Base-by-base conservation (phyloP, 2,329 filamentous ascomycete genomes). In the Diaporthe citri region DNA sequence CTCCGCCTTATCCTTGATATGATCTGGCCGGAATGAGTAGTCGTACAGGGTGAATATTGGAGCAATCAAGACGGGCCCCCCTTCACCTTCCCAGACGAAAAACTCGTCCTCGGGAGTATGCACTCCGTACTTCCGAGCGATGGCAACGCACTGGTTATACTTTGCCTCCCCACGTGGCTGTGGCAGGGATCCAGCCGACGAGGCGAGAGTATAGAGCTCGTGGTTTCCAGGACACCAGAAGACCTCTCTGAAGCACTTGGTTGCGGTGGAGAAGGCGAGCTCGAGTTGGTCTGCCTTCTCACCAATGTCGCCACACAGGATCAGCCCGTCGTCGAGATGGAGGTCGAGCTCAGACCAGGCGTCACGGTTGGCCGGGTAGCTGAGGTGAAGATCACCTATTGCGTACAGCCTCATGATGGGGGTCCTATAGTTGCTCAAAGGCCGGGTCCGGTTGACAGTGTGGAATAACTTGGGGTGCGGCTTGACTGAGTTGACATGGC, bases 1-100 rank as follows among this genome's bases (percentile, higher is more conserved):
- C 28, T 83, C 81, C 74, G 88, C 88, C 51, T 87, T 81, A 36
- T 83, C 81, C 60, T 69, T 74, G 12, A 91, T 85, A 60, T 88
- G 78, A 2, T 80, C 82, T 0, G 89, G 89, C 0, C 89, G 84
- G 80, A 90, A 91, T 76, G 85, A 88, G 81, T 91, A 91, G 81
- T 91, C 89, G 83, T 91, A 91, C 20, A 91, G 82, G 0, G 89
- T 90, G 83, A 91, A 91, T 67, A 90, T 85, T 43, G 88, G 89
- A 43, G 87, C 88, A 55, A 91, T 85, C 51, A 91, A 75, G 8
- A 83, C 87, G 7, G 86, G 86, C 5, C 84, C 83, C 31, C 86
- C 87, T 10, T 85, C 84, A n/a, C 87, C 88, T 6, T 89, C 84
- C 89, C 89, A 91, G 31, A 85, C 81, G 46, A 84, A 82, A 77